Evolutionary conservation across 257 asterid species (phyloP), one percentile per base, ranked within the genome.

Genomic region (Scutellaria baicalensis): DNA sequence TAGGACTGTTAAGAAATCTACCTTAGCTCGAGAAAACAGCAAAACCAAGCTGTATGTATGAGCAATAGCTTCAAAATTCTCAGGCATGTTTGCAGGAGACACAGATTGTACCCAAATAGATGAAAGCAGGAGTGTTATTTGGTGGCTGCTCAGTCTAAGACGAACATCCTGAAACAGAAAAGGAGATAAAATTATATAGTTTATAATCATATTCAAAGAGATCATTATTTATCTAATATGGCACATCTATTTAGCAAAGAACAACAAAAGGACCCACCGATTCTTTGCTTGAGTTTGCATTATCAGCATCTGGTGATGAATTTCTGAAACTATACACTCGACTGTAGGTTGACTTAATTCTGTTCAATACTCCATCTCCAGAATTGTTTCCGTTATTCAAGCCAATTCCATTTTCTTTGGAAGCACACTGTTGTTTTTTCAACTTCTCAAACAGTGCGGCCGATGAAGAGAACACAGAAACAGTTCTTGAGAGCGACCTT

Each of bases 381-480:
- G 45, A 27, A 13, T 6, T 56, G 33, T 75, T 80, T 42, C 80
- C 83, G n/a, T 61, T 64, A 52, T 59, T 74, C 36, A 48, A 56
- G 57, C 79, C 88, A 45, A 39, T n/a, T 55, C 47, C 48, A 64
- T 59, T 87, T 74, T 80, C 86, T 60, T 63, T 73, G 12, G 80
- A 59, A 78, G 78, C 44, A 49, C 68, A 21, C 14, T 69, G 81
- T 67, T 82, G 92, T 74, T 80, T 85, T 66, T 74, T 84, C 82
- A 93, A 77, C 87, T 89, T 91, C 71, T 80, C 93, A 64, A 93
- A 93, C 74, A 93, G 86, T 7, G 96, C 97, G 59, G 97, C 94
- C 63, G 99, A 93, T 56, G 99, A 91, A 57, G 99, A 91, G 75
- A 93, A 91, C 75, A 91, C 97, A 13, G 99, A 93, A 78, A 88